Percentiles rank a stretch among this genome's conserved stretches.
Evolutionary conservation across 805 yeast species (phyloP).

Genomic region (Candida anglica): DNA sequence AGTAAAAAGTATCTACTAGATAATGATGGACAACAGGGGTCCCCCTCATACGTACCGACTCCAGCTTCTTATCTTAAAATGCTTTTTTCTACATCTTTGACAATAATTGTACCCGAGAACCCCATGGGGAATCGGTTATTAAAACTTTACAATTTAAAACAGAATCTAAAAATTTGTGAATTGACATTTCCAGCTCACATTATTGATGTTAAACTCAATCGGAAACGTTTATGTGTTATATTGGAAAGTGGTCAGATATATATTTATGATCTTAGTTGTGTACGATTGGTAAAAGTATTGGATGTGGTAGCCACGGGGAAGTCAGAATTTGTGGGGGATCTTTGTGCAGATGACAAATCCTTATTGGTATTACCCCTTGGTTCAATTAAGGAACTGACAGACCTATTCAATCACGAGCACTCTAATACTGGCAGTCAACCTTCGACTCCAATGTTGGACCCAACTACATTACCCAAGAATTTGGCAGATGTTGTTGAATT

Average conservation of each 20-base stretch:
- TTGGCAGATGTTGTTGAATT: neutral
- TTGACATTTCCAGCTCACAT: constrained; percentile 78
- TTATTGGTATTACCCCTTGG: constrained; percentile 31
- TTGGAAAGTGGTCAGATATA: constrained; percentile 73
- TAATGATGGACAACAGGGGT: neutral
- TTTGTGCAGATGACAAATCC: constrained; percentile 33
- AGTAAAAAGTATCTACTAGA: neutral
- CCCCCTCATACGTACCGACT: neutral
- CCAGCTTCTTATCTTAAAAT: constrained; percentile 34
- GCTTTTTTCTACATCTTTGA: constrained; percentile 39
- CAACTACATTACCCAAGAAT: no score
- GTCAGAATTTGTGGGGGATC: constrained; percentile 26
- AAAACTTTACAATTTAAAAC: constrained; percentile 38
- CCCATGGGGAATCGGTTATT: constrained; percentile 26
- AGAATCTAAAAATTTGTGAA: constrained; percentile 67
- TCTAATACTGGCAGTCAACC: neutral
- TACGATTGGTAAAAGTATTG: constrained; percentile 59
- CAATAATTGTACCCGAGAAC: constrained; percentile 34
- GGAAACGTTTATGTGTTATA: constrained; percentile 76
- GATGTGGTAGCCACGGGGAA: constrained; percentile 18
- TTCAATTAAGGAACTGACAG: constrained; percentile 24
- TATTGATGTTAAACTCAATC: constrained; percentile 68
- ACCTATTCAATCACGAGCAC: constrained; percentile 20
- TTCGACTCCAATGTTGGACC: neutral
- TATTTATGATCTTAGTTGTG: constrained; percentile 86